phyloP scores from a whole-genome alignment of 2,329 filamentous ascomycete species.

The Magnaporthiopsis incrustans region DNA sequence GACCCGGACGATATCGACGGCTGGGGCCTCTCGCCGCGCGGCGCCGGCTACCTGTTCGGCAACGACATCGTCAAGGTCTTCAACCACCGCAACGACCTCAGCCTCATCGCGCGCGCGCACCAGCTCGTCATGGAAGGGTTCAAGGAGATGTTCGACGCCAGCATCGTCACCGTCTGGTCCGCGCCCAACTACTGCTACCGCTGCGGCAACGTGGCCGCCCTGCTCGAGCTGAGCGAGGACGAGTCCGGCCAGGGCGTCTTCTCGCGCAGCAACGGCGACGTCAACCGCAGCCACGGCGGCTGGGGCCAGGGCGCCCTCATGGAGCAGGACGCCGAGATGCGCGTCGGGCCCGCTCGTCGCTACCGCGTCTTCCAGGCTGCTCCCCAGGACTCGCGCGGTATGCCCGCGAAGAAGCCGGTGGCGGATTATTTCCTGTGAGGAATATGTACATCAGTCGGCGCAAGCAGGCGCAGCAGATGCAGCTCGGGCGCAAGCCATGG shows the following conservation, averaged over 20 bases:
- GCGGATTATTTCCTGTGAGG: constrained; percentile 84
- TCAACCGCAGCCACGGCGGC: constrained; percentile 46
- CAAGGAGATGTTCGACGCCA: constrained; percentile 97
- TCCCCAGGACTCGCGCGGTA: constrained; percentile 89
- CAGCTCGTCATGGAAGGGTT: constrained; percentile 99
- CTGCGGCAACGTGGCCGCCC: constrained; percentile 91
- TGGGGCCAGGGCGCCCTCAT: constrained; percentile 36
- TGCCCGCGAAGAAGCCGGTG: constrained; percentile 98
- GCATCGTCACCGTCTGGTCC: constrained; percentile 98
- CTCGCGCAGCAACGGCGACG: constrained; percentile 63
- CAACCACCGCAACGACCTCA: constrained; percentile 89
- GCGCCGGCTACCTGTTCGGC: constrained; percentile 92
- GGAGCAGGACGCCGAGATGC: constrained; percentile 34
- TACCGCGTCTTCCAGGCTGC: constrained; percentile 96
- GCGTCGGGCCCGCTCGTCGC: constrained; percentile 70
- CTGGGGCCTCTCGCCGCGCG: constrained; percentile 89
- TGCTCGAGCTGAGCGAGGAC: constrained; percentile 87
- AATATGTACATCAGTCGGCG: too few species aligned
- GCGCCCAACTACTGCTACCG: constrained; percentile 96
- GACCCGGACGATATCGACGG: constrained; percentile 97
- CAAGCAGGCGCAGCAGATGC: background rate
- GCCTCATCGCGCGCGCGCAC: constrained; percentile 86
- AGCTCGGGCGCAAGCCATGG: background rate
- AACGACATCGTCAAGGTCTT: constrained; percentile 93
- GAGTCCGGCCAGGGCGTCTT: constrained; percentile 65